Conservation (phyloP, 192 early-diverging fungal species). For the Umbelopsis isabellina region DNA sequence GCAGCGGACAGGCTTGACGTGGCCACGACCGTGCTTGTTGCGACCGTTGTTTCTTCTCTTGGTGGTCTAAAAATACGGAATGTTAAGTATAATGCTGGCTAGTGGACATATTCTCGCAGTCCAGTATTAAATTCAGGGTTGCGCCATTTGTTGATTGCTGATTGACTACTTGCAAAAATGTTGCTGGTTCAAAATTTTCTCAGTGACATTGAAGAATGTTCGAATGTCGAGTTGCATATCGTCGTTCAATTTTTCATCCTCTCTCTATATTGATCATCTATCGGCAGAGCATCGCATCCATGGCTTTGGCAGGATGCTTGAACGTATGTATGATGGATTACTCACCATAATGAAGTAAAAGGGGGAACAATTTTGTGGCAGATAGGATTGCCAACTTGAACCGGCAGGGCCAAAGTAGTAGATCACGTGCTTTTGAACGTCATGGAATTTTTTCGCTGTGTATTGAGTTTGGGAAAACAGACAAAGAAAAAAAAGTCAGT, state of each 20-base stretch:
- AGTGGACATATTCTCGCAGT: background rate
- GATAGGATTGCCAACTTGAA: background rate
- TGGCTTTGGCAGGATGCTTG: background rate
- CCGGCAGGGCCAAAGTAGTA: background rate
- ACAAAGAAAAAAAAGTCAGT: background rate
- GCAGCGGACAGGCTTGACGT: slow-evolving; percentile 97
- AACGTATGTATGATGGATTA: background rate
- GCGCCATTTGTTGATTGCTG: no score
- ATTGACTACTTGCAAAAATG: background rate
- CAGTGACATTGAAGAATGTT: background rate
- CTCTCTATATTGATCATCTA: slow-evolving; percentile 1
- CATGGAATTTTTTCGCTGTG: slow-evolving; percentile 4
- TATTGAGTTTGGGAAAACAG: slow-evolving; percentile 8
- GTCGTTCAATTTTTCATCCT: background rate
- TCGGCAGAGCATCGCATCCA: background rate
- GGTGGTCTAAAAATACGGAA: slow-evolving; percentile 69
- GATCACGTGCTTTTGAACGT: slow-evolving; percentile 16
- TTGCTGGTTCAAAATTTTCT: background rate
- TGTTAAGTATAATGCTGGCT: background rate
- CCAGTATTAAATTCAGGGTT: no score
- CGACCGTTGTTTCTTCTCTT: slow-evolving; percentile 99
- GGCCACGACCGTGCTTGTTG: slow-evolving; percentile 98
- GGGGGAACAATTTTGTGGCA: background rate
- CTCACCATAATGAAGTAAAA: slow-evolving; percentile 22
- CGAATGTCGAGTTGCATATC: background rate